phyloP scores from a whole-genome alignment of 176 grass and related monocot species.

The Aegilops sharonensis region DNA sequence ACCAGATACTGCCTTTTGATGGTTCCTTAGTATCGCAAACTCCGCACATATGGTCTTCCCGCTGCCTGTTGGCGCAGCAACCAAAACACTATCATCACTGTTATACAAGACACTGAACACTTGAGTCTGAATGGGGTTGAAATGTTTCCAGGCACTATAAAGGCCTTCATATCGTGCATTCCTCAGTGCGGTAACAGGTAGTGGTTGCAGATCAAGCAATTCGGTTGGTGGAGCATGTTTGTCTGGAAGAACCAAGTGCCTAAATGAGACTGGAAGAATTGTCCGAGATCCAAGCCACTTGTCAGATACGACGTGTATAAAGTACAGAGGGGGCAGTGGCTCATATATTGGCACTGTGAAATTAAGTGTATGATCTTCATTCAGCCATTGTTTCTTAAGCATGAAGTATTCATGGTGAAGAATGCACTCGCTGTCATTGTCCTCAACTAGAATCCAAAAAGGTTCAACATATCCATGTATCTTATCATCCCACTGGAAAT shows the following conservation, averaged over 20 bases:
- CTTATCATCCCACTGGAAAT: slow-evolving; percentile 84
- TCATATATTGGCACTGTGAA: slow-evolving; percentile 89
- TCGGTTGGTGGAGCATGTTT: slow-evolving; percentile 84
- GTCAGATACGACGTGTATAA: slow-evolving; percentile 76
- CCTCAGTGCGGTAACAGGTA: slow-evolving; percentile 69
- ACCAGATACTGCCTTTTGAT: slow-evolving; percentile 53
- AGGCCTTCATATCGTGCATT: slow-evolving; percentile 74
- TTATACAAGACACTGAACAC: slow-evolving; percentile 83
- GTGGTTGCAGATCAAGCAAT: slow-evolving; percentile 82
- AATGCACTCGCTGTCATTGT: slow-evolving; percentile 65
- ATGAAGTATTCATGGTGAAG: slow-evolving; percentile 97
- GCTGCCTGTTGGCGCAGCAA: slow-evolving; percentile 80
- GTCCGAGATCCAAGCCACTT: slow-evolving; percentile 83
- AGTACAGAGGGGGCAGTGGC: slow-evolving; percentile 80
- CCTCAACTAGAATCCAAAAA: slow-evolving; percentile 4
- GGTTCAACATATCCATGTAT: slow-evolving; percentile 1
- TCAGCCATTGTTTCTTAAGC: slow-evolving; percentile 81
- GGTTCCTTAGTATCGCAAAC: slow-evolving; percentile 77
- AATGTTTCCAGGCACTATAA: slow-evolving; percentile 78
- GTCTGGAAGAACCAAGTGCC: slow-evolving; percentile 82
- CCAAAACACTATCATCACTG: slow-evolving; percentile 79
- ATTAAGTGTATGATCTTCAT: slow-evolving; percentile 78
- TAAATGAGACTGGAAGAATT: slow-evolving; percentile 82
- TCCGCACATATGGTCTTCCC: slow-evolving; percentile 89
- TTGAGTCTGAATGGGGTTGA: slow-evolving; percentile 90